A percentile compares a stretch with the other conserved stretches of the same genome.
Evolutionary conservation across 2,329 filamentous ascomycete species (phyloP).

Genomic region (Phyllosticta citriasiana): DNA sequence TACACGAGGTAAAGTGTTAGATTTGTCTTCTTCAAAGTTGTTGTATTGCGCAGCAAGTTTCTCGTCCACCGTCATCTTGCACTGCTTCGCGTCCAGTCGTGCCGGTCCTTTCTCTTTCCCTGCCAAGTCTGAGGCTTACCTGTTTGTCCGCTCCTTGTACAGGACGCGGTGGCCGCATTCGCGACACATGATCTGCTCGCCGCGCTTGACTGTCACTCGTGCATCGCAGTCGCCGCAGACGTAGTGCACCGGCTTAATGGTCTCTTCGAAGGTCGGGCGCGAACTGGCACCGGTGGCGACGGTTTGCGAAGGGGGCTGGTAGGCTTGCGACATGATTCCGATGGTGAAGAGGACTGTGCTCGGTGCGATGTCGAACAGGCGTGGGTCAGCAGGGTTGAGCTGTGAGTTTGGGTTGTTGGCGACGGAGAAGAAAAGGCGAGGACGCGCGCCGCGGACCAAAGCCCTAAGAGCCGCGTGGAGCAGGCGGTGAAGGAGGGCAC

Average conservation of each 20-base stretch:
- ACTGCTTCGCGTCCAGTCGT: not conserved
- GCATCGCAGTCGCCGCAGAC: slow-evolving; percentile 75
- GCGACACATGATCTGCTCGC: slow-evolving; percentile 76
- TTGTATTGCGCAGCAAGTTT: not conserved
- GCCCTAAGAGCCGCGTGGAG: not conserved
- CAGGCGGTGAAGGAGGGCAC: slow-evolving; percentile 1
- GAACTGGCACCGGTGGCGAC: slow-evolving; percentile 14
- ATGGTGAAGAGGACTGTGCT: not conserved
- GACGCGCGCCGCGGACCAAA: not conserved
- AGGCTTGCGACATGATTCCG: slow-evolving; percentile 9
- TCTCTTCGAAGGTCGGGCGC: slow-evolving; percentile 44
- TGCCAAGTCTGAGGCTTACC: slow-evolving; percentile 45
- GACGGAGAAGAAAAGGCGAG: not conserved
- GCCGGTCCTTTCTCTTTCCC: not conserved
- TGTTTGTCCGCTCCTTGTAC: slow-evolving; percentile 96
- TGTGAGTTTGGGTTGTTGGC: not conserved
- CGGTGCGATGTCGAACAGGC: not conserved
- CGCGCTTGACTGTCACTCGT: slow-evolving; percentile 64
- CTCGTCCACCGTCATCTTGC: not conserved
- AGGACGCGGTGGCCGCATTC: slow-evolving; percentile 91
- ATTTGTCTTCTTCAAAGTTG: not conserved
- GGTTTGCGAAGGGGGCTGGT: slow-evolving; percentile 12
- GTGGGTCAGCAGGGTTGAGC: not conserved
- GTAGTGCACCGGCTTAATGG: slow-evolving; percentile 37
- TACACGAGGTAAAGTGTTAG: not conserved